Base-by-base conservation (phyloP, 768 basidiomycete species). In the Flagelloscypha sp. region DNA sequence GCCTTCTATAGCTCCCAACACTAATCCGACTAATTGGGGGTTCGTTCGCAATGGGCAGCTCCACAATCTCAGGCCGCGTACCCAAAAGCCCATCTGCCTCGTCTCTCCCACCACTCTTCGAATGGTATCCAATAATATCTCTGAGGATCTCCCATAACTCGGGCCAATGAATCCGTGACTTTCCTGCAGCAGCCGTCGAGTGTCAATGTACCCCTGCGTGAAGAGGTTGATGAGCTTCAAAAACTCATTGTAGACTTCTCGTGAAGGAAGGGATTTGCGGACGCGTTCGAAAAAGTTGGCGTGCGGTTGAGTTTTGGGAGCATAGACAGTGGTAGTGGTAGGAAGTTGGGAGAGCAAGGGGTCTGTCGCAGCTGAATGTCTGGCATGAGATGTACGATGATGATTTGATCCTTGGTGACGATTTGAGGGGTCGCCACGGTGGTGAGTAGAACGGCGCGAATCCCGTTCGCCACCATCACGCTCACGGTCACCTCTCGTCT, bases 201-300 rank as follows among this genome's bases (percentile, higher is more conserved):
- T 76, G 48, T 97, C 92, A 47, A 99, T 94, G 50, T 87, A 78
- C 41, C 92, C 88, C 52, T 94, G 89, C 2, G 88, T 85, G 52
- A 92, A 99, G 2, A 99, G 70, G 56, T 98, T 97, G 46, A 97
- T 74, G 29, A 98, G 65, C 53, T 92, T 95, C 42, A 99, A 63
- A 59, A 99, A 98, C 58, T 98, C 95, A 55, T 92, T 88, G 59
- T 84, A 88, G 1, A 78, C 75, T 31, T 87, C 84, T 9, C 80
- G 69, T 43, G 71, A 79, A 37, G 82, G 79, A 28, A 89, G 61
- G 1, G 72, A 66, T 11, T 74, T 74, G 48, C 79, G 82, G 32
- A 97, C 89, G 18, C 84, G 83, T 40, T 95, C 92, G 54, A 99
- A 99, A 61, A 97, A 97, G 36, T 80, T 80, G 3, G 73, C 66